Conservation (phyloP, 208 protist genomes). For the Leishmania mexicana region DNA sequence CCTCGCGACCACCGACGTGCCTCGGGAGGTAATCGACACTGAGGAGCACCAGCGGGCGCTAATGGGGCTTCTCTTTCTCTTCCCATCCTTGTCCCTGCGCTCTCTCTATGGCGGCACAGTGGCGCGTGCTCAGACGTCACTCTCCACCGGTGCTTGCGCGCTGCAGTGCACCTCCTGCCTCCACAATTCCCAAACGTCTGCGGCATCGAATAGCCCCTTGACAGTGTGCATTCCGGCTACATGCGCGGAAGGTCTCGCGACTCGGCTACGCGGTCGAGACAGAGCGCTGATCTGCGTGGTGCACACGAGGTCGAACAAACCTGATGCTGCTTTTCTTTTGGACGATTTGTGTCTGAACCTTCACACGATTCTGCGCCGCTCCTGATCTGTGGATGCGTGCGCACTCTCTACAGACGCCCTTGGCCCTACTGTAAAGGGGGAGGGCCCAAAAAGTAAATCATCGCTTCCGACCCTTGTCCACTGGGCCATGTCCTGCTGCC, state of each 20-base stretch:
- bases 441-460: neutral
- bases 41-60: neutral
- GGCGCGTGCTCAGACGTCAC: neutral
- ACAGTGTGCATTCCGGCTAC: neutral
- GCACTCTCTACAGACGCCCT: neutral
- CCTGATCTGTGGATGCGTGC: neutral
- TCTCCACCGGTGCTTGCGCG: neutral
- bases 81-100: slow-evolving; percentile 1
- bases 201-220: neutral
- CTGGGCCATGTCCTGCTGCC: neutral
- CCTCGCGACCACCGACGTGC: neutral
- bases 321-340: slow-evolving; percentile 4
- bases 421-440: neutral
- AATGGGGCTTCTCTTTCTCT: slow-evolving; percentile 23
- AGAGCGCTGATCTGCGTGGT: slow-evolving; percentile 8
- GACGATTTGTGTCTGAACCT: slow-evolving; percentile 1
- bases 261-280: neutral
- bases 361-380: neutral
- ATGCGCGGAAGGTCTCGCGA: neutral
- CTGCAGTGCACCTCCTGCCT: neutral
- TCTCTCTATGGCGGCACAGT: slow-evolving; percentile 11
- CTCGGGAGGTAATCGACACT: neutral
- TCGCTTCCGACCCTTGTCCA: no score
- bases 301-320: neutral
- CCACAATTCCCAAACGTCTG: neutral